Evolutionary conservation across 352 stramenopile species (phyloP).

Genomic region (Globisporangium recalcitrans): DNA sequence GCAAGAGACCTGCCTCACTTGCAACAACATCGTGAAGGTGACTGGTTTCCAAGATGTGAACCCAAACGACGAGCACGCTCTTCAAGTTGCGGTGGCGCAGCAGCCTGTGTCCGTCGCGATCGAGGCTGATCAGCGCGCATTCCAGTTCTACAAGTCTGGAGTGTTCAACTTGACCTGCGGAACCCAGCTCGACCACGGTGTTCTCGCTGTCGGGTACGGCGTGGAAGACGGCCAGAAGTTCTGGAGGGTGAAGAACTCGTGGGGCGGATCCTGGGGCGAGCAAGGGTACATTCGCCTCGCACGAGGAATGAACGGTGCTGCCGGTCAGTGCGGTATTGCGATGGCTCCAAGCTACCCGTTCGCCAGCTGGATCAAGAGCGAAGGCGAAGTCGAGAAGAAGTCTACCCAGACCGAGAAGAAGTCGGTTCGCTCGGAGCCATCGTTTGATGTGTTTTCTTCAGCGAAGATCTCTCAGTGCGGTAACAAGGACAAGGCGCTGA

Average conservation of each 20-base stretch:
- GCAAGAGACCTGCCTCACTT: constrained; percentile 72
- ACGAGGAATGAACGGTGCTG: constrained; percentile 46
- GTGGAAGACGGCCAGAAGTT: constrained; percentile 79
- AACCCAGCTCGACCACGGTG: constrained; percentile 95
- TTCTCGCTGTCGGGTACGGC: constrained; percentile 95
- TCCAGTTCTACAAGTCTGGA: constrained; percentile 96
- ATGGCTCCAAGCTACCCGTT: constrained; percentile 72
- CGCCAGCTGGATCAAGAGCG: constrained; percentile 30
- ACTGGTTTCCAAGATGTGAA: constrained; percentile 87
- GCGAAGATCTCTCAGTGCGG: constrained; percentile 81
- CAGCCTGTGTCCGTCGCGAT: constrained; percentile 94
- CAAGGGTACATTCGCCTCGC: constrained; percentile 91
- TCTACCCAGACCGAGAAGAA: background rate
- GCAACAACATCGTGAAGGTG: constrained; percentile 82
- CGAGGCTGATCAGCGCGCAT: constrained; percentile 90
- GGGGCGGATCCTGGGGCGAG: constrained; percentile 90
- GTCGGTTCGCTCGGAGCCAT: constrained; percentile 13
- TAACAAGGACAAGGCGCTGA: constrained; percentile 51
- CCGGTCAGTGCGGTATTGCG: constrained; percentile 71
- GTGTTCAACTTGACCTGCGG: constrained; percentile 86
- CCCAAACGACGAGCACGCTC: constrained; percentile 70
- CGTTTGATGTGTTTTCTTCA: constrained; percentile 46
- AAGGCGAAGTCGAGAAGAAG: constrained; percentile 9
- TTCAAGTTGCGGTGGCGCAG: constrained; percentile 88
- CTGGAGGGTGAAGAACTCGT: constrained; percentile 98